Base-by-base conservation (phyloP, 1,284 basidiomycete genomes). In the Pterulicium gracile region DNA sequence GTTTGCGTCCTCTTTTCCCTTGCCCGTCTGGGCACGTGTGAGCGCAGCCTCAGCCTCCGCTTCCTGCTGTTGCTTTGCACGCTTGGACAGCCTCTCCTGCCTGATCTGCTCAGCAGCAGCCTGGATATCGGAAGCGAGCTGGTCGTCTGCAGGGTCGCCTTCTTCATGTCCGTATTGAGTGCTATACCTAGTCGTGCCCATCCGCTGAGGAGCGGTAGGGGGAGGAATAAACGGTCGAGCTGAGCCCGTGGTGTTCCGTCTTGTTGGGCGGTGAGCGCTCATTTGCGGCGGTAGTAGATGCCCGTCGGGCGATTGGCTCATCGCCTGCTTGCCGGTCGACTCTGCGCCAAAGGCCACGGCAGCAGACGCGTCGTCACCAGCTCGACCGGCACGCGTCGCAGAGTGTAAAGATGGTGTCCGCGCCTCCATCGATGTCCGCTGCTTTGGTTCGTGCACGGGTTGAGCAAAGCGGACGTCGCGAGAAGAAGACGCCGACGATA, bases 31-130 rank as follows among this genome's bases (percentile, higher is more conserved):
- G 75, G 57, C 13, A 68, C 70, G 2, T 66, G 69, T 40, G 48
- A 53, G 49, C 55, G 73, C 70, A 5, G 68, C 69, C 52, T 70
- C 63, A 17, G 65, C 61, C 41, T 65, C 61, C 1, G 59, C 63
- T 39, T 71, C 68, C 49, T 74, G 72, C 56, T 73, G 73, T 45
- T 73, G 73, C 58, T 82, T 82, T 42, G 75, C 78, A 15, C 85
- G 68, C 58, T 87, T 86, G 24, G 74, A 70, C 57, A 77, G 64
- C 35, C 90, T 69, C 63, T 93, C 88, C 40, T 81, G 66, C 34
- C 88, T 67, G 47, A 93, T 88, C 52, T 81, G 79, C 54, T 92
- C 89, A 1, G 88, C 87, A 56, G 90, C 84, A 19, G 80, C 70
- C 55, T 90, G 72, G 44, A 93, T 93, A 59, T 92, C 88, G 23